Conservation (phyloP, 495 filamentous ascomycete genomes). For the Pseudomonodictys pantanalensis region DNA sequence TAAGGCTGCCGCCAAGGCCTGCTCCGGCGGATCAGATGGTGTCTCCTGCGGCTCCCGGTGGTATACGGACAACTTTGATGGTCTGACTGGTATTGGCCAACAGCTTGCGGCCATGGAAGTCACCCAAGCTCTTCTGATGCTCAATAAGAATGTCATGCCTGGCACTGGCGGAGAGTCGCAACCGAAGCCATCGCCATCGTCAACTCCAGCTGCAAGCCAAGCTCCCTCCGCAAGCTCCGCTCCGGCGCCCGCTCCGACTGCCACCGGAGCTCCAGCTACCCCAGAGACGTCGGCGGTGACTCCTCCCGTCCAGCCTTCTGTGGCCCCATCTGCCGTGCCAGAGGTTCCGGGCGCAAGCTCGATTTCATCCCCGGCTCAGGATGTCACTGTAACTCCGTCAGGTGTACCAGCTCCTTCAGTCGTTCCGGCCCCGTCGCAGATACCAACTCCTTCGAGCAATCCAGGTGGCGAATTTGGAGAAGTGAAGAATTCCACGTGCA, state of each 20-base stretch:
- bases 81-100: slow-evolving; percentile 53
- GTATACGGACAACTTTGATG: slow-evolving; percentile 44
- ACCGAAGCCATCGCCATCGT: slow-evolving; percentile 11
- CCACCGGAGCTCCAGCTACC: background rate
- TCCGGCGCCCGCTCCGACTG: background rate
- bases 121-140: slow-evolving; percentile 53
- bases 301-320: background rate
- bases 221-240: background rate
- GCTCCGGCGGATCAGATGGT: slow-evolving; percentile 37
- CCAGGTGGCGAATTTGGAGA: background rate
- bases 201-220: background rate
- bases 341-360: background rate
- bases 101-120: slow-evolving; percentile 71
- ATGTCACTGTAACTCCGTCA: too few relatives aligned
- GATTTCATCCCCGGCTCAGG: background rate
- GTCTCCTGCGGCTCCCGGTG: slow-evolving; percentile 41
- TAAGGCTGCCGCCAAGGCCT: slow-evolving; percentile 42
- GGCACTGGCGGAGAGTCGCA: slow-evolving; percentile 4
- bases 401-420: too few relatives aligned
- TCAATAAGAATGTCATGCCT: slow-evolving; percentile 14
- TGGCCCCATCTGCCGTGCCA: background rate
- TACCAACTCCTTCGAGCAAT: too few relatives aligned
- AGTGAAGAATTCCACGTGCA: too few relatives aligned
- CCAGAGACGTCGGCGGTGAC: background rate
- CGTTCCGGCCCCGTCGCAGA: too few relatives aligned